phyloP scores from a whole-genome alignment of 2,329 filamentous ascomycete genomes.

The Neurospora crassa region DNA sequence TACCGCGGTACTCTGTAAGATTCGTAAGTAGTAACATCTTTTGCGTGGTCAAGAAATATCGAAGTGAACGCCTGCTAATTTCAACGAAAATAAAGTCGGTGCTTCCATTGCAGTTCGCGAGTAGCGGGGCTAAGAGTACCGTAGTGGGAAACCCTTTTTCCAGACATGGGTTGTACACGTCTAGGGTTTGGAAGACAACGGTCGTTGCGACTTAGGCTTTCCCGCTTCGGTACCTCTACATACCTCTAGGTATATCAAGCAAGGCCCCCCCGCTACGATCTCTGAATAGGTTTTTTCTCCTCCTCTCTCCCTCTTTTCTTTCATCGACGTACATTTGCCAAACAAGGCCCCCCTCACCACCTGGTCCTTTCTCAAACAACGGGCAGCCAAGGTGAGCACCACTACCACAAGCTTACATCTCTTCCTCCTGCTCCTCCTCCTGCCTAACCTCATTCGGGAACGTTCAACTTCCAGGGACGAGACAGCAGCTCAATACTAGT shows the following conservation, averaged over 20 bases:
- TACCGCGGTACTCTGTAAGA: background rate
- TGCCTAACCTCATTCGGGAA: background rate
- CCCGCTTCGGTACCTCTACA: no score
- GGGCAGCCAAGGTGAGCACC: background rate
- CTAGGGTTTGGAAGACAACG: no score
- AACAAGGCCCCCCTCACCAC: background rate
- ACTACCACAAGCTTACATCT: background rate
- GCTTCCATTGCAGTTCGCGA: background rate
- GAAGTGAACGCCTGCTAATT: background rate
- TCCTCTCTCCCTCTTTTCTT: background rate
- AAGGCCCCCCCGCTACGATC: background rate
- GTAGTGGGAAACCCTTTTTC: no score
- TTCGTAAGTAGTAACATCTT: background rate
- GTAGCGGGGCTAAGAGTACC: background rate
- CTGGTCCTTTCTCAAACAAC: background rate
- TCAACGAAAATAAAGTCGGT: background rate
- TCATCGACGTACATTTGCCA: background rate
- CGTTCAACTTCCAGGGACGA: background rate
- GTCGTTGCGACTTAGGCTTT: no score
- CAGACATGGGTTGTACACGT: no score
- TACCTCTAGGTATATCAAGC: no score
- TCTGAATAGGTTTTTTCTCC: background rate
- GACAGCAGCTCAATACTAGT: background rate
- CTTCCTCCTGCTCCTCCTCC: background rate
- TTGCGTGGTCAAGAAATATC: background rate